Evolutionary conservation across 768 basidiomycete genomes (phyloP).

Genomic region (Rhizopogon vesiculosus): DNA sequence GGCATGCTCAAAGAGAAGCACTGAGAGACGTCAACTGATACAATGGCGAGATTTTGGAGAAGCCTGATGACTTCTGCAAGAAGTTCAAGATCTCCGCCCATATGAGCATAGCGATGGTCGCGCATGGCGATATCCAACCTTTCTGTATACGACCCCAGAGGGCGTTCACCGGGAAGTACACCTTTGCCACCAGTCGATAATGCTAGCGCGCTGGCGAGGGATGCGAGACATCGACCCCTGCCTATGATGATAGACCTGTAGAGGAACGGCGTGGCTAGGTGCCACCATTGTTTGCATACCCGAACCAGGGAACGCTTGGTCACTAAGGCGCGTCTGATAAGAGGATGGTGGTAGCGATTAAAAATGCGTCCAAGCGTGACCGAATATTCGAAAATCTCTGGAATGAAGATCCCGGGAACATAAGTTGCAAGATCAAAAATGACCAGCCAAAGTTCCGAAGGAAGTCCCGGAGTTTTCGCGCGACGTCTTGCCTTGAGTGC

Average conservation of each 20-base stretch:
- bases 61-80: conserved; percentile 9
- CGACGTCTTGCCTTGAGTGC: not conserved
- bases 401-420: conserved; percentile 14
- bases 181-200: conserved; percentile 8
- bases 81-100: conserved; percentile 1
- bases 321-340: conserved; percentile 14
- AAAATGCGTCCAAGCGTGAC: conserved; percentile 5
- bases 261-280: conserved; percentile 18
- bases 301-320: conserved; percentile 23
- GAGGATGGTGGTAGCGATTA: not conserved
- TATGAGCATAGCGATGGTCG: conserved; percentile 1
- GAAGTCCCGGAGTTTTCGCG: conserved; percentile 5
- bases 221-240: conserved; percentile 11
- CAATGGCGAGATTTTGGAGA: conserved; percentile 16
- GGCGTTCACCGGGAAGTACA: conserved; percentile 5
- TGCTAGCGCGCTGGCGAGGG: conserved; percentile 12
- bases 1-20: not conserved
- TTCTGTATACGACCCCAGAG: conserved; percentile 17
- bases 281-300: conserved; percentile 25
- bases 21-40: conserved; percentile 10
- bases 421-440: conserved; percentile 18
- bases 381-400: conserved; percentile 18
- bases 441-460: conserved; percentile 20
- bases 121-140: conserved; percentile 22
- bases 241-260: conserved; percentile 20